A percentile compares a stretch with the other conserved stretches of the same genome.
Evolutionary conservation across 2,329 filamentous ascomycete species (phyloP).

Genomic region (Colletotrichum musicola): DNA sequence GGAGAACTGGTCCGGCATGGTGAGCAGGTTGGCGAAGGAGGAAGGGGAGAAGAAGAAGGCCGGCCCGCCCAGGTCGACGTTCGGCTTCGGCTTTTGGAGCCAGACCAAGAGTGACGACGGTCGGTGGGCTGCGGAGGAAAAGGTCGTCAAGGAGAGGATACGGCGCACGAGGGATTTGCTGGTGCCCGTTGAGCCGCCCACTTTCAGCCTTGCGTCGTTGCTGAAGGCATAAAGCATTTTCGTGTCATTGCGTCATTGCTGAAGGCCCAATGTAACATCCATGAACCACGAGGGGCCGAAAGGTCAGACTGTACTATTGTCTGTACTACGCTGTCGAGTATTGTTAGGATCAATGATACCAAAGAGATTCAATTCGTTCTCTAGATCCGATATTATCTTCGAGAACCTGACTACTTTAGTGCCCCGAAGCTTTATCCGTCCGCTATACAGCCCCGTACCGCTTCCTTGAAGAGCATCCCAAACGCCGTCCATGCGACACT

Average conservation of each 20-base stretch:
- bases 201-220: slow-evolving; percentile 49
- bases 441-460: too few relatives aligned
- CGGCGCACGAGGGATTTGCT: slow-evolving; percentile 65
- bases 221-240: slow-evolving; percentile 55
- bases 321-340: not conserved
- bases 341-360: slow-evolving; percentile 19
- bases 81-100: slow-evolving; percentile 58
- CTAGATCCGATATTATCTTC: not conserved
- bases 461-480: too few relatives aligned
- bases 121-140: slow-evolving; percentile 67
- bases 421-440: too few relatives aligned
- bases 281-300: slow-evolving; percentile 42
- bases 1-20: slow-evolving; percentile 87
- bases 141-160: slow-evolving; percentile 65
- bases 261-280: too few relatives aligned
- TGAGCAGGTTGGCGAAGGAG: slow-evolving; percentile 70
- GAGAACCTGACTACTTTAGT: too few relatives aligned
- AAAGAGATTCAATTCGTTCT: slow-evolving; percentile 7
- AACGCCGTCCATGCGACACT: too few relatives aligned
- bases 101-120: slow-evolving; percentile 51
- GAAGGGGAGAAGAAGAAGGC: slow-evolving; percentile 56
- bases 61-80: slow-evolving; percentile 45
- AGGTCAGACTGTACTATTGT: not conserved
- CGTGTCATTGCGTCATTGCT: slow-evolving; percentile 56
- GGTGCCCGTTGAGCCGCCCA: slow-evolving; percentile 59